Conservation (phyloP, 345 rosid genomes). For the Syzygium aqueum region DNA sequence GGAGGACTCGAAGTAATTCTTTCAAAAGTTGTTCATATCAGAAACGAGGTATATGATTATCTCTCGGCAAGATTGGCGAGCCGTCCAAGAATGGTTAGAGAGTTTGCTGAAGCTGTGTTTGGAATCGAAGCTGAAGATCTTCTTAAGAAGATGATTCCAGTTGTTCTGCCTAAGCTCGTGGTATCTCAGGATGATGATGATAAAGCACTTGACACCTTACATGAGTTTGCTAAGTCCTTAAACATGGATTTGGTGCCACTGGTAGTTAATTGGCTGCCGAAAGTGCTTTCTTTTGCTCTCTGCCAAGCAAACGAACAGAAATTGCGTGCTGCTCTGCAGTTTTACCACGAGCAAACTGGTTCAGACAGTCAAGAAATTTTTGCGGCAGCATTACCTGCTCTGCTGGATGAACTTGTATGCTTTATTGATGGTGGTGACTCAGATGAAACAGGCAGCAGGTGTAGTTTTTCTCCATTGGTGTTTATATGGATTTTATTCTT, state of each 20-base stretch:
- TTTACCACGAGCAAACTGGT: constrained; percentile 73
- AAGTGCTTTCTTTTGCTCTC: constrained; percentile 90
- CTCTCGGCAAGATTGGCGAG: constrained; percentile 50
- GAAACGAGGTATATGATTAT: constrained; percentile 57
- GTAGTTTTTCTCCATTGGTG: neutral
- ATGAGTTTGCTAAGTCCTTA: constrained; percentile 65
- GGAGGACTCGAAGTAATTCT: constrained; percentile 65
- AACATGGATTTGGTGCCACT: constrained; percentile 63
- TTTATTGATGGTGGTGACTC: constrained; percentile 67
- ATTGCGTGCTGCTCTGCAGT: constrained; percentile 64
- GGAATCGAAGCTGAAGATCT: constrained; percentile 69
- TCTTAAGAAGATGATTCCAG: constrained; percentile 66
- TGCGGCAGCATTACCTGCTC: constrained; percentile 90
- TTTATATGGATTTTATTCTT: neutral
- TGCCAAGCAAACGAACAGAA: constrained; percentile 53
- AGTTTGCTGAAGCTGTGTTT: constrained; percentile 86
- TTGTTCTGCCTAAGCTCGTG: constrained; percentile 88
- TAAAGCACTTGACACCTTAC: constrained; percentile 45
- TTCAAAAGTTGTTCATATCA: constrained; percentile 45
- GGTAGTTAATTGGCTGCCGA: constrained; percentile 81
- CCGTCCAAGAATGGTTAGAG: constrained; percentile 61
- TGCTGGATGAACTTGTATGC: constrained; percentile 88
- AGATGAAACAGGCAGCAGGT: constrained; percentile 70
- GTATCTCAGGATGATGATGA: constrained; percentile 63
- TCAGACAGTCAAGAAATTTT: constrained; percentile 84